Percentiles rank a stretch among this genome's conserved stretches.
Conservation (phyloP, 352 stramenopile genomes). For the Phytophthora lateralis region DNA sequence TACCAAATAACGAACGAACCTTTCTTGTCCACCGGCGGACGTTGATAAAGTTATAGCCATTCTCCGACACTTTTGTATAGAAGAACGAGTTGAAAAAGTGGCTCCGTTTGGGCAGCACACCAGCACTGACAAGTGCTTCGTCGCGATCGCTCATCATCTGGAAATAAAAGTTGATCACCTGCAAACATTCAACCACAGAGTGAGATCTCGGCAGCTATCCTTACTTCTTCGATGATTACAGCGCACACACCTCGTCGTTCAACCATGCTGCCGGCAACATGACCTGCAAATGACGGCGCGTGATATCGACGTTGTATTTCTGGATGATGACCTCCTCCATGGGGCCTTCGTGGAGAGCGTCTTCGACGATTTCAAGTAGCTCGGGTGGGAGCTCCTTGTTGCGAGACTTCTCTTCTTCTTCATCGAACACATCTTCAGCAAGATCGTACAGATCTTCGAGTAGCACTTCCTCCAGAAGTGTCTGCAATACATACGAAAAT, state of each 20-base stretch:
- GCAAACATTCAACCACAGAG: not conserved
- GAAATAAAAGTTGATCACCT: constrained; percentile 91
- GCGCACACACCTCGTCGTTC: constrained; percentile 71
- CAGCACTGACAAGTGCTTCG: constrained; percentile 53
- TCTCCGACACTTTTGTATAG: constrained; percentile 82
- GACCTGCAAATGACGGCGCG: constrained; percentile 72
- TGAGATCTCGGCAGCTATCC: not conserved
- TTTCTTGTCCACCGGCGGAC: constrained; percentile 87
- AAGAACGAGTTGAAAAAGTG: constrained; percentile 92
- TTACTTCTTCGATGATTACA: too few species aligned
- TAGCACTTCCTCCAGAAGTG: constrained; percentile 65
- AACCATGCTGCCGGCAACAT: constrained; percentile 73
- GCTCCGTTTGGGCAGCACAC: constrained; percentile 54
- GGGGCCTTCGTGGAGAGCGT: constrained; percentile 59
- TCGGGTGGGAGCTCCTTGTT: constrained; percentile 67
- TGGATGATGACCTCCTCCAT: constrained; percentile 69
- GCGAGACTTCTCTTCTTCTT: constrained; percentile 49
- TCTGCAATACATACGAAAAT: constrained; percentile 24
- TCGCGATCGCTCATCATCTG: constrained; percentile 81
- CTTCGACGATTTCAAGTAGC: constrained; percentile 62
- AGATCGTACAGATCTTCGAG: constrained; percentile 63
- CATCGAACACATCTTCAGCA: constrained; percentile 60
- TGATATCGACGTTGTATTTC: constrained; percentile 87
- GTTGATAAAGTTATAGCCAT: constrained; percentile 85
- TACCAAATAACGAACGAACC: constrained; percentile 31